Evolutionary conservation across 495 filamentous ascomycete genomes (phyloP).

Genomic region (Neohortaea acidophila): DNA sequence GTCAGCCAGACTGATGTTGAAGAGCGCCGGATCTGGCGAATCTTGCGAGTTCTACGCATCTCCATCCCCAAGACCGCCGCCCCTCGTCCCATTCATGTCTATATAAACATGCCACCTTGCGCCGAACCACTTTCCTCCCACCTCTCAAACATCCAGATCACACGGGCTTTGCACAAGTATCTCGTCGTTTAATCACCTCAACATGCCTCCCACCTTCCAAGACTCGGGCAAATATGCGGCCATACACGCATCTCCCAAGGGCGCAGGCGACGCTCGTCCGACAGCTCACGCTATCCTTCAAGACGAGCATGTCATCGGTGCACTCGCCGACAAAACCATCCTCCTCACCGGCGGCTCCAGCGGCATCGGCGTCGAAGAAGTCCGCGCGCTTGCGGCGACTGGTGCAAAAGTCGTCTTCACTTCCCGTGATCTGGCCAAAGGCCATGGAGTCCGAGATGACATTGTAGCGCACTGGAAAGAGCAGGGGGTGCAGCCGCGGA

Average conservation of each 20-base stretch:
- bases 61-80: too few species aligned
- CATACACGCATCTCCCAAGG: constrained; percentile 28
- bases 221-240: constrained; percentile 20
- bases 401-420: constrained; percentile 34
- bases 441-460: constrained; percentile 14
- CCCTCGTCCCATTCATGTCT: too few species aligned
- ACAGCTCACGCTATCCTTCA: constrained; percentile 39
- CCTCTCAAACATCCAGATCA: too few species aligned
- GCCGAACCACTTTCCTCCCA: too few species aligned
- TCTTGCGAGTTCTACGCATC: too few species aligned
- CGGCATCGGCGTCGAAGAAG: constrained; percentile 39
- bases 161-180: too few species aligned
- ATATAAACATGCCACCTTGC: too few species aligned
- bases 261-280: constrained; percentile 38
- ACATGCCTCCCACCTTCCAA: too few species aligned
- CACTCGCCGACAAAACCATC: constrained; percentile 30
- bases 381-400: constrained; percentile 29
- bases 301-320: constrained; percentile 32
- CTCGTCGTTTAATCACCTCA: too few species aligned
- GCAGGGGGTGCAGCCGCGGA: not conserved
- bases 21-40: too few species aligned
- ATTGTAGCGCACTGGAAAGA: constrained; percentile 2
- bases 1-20: too few species aligned
- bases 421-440: constrained; percentile 28
- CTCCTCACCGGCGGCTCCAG: constrained; percentile 36